phyloP scores from a whole-genome alignment of 345 rosid genomes.

The Punica granatum region DNA sequence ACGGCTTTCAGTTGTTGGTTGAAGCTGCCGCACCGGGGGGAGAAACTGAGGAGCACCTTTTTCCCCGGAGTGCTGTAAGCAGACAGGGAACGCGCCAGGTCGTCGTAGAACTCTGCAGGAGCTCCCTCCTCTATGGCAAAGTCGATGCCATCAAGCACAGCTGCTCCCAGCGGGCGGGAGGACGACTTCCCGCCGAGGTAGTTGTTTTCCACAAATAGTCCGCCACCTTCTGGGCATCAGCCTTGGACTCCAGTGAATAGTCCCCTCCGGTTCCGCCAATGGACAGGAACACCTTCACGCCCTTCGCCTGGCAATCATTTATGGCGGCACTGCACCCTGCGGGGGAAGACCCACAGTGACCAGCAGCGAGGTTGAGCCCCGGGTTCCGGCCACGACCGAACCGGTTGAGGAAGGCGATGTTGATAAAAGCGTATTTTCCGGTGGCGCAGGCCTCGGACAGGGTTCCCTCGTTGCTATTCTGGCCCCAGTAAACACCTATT shows the following conservation, averaged over 20 bases:
- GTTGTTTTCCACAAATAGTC: conserved; percentile 1
- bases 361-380: neutral
- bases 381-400: neutral
- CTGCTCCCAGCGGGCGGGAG: neutral
- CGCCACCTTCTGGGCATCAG: neutral
- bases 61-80: neutral
- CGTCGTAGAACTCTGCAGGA: neutral
- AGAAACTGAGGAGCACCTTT: neutral
- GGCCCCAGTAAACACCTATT: neutral
- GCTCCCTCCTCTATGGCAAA: neutral
- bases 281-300: neutral
- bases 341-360: neutral
- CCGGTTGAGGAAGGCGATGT: neutral
- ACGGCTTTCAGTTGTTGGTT: neutral
- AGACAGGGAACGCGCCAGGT: neutral
- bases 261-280: neutral
- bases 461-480: neutral
- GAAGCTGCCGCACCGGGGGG: neutral
- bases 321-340: neutral
- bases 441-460: neutral
- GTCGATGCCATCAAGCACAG: neutral
- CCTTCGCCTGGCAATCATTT: neutral
- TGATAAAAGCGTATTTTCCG: neutral
- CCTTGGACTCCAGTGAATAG: neutral
- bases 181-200: conserved; percentile 1